Percentiles rank a stretch among this genome's conserved stretches.
Evolutionary conservation across 2,329 filamentous ascomycete genomes (phyloP).

Genomic region (Colletotrichum liriopes): DNA sequence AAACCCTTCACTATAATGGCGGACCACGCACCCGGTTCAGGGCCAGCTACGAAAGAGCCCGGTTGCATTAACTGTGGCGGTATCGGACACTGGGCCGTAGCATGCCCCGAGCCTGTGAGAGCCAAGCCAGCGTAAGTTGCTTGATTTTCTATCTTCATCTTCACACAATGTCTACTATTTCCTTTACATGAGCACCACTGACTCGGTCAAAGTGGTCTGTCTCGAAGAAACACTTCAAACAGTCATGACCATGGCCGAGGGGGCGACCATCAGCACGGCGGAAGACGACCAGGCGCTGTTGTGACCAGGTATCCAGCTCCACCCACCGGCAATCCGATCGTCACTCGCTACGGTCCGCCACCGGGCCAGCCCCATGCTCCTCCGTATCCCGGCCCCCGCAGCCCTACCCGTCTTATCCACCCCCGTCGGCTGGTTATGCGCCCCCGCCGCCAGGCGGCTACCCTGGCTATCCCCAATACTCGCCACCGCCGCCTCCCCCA

Average conservation of each 20-base stretch:
- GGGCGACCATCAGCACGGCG: conserved; percentile 26
- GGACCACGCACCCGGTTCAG: conserved; percentile 36
- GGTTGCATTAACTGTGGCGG: conserved; percentile 43
- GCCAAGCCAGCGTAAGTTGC: conserved; percentile 40
- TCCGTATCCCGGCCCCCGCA: conserved; percentile 40
- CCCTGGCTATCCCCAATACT: conserved; percentile 27
- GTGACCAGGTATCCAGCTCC: conserved; percentile 41
- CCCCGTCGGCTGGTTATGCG: conserved; percentile 18
- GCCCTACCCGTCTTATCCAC: conserved; percentile 32
- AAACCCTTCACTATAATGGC: conserved; percentile 18
- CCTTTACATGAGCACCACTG: conserved; percentile 2
- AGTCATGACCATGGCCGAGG: conserved; percentile 28
- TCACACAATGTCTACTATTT: neutral
- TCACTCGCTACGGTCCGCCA: conserved; percentile 42
- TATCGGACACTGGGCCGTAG: conserved; percentile 41
- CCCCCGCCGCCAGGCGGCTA: conserved; percentile 32
- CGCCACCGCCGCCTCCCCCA: conserved; percentile 25
- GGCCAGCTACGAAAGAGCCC: conserved; percentile 37
- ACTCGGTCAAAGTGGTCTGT: conserved; percentile 30
- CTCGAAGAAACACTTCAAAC: conserved; percentile 30
- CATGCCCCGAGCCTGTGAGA: conserved; percentile 40
- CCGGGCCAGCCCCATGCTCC: conserved; percentile 37
- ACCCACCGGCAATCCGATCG: conserved; percentile 34
- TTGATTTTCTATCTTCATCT: neutral
- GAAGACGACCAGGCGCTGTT: conserved; percentile 34